phyloP scores from a whole-genome alignment of 371 early-diverging fungal species.

The Circinella minor region DNA sequence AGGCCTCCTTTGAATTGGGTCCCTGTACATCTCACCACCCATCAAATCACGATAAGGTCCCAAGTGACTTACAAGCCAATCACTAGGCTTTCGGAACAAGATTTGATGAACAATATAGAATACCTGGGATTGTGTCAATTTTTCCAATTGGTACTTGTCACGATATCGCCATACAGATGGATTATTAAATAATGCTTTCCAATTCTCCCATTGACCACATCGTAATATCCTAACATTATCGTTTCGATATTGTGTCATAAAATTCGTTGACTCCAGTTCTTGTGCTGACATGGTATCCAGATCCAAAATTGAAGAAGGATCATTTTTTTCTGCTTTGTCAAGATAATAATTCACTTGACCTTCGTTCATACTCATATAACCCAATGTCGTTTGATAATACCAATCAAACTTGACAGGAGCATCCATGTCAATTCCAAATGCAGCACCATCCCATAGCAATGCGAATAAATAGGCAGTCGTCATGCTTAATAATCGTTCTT shows the following conservation, averaged over 20 bases:
- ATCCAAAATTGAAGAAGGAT: constrained; percentile 11
- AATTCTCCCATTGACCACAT: constrained; percentile 15
- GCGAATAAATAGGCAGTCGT: constrained; percentile 42
- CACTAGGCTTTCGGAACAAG: constrained; percentile 35
- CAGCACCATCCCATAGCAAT: constrained; percentile 44
- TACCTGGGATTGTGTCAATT: constrained; percentile 36
- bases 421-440: constrained; percentile 43
- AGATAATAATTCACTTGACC: constrained; percentile 37
- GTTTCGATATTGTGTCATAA: constrained; percentile 6
- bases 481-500: constrained; percentile 35
- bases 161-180: constrained; percentile 25
- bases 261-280: constrained; percentile 19
- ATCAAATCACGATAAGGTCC: constrained; percentile 37
- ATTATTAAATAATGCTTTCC: constrained; percentile 19
- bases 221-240: constrained; percentile 12
- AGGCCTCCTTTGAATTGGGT: constrained; percentile 12
- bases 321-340: constrained; percentile 20
- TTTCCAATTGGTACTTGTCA: constrained; percentile 38
- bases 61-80: constrained; percentile 30
- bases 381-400: constrained; percentile 38
- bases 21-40: constrained; percentile 34
- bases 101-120: constrained; percentile 43
- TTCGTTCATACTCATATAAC: constrained; percentile 36
- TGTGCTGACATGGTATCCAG: constrained; percentile 15
- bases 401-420: constrained; percentile 38